Evolutionary conservation across 371 early-diverging fungal genomes (phyloP).

Genomic region (Mortierella sp.): DNA sequence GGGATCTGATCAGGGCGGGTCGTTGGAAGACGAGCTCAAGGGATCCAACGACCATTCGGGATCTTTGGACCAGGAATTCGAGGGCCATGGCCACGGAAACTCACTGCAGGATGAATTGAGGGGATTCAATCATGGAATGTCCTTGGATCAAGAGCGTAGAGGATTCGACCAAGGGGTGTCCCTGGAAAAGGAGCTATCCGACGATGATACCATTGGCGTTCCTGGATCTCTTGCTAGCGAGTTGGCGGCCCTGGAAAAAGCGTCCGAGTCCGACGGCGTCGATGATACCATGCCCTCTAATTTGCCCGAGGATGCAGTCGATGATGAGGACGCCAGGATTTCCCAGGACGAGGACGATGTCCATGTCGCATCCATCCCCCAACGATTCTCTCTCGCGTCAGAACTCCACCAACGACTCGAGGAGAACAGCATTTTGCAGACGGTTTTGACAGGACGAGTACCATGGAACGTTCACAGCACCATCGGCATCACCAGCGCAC

Average conservation of each 20-base stretch:
- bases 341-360: background rate
- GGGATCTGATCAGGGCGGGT: conserved; percentile 4
- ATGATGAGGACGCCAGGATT: background rate
- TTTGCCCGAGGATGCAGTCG: background rate
- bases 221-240: conserved; percentile 25
- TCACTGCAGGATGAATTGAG: background rate
- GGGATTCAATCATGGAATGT: background rate
- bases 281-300: background rate
- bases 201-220: background rate
- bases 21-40: background rate
- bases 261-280: background rate
- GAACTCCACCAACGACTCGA: conserved; percentile 48
- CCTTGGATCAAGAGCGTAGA: conserved; percentile 11
- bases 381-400: conserved; percentile 39
- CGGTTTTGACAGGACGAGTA: conserved; percentile 18
- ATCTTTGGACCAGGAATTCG: background rate
- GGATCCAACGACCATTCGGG: background rate
- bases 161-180: background rate
- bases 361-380: conserved; percentile 3
- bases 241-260: conserved; percentile 7
- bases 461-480: conserved; percentile 11
- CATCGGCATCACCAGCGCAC: conserved; percentile 18
- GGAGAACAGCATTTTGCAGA: conserved; percentile 47
- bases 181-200: conserved; percentile 18
- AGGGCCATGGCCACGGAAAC: background rate